These are phyloP conservation scores for Colletotrichum endophyticum DNA, from an alignment of 2,329 filamentous ascomycete genomes.

Conservation along the genomic window DNA sequence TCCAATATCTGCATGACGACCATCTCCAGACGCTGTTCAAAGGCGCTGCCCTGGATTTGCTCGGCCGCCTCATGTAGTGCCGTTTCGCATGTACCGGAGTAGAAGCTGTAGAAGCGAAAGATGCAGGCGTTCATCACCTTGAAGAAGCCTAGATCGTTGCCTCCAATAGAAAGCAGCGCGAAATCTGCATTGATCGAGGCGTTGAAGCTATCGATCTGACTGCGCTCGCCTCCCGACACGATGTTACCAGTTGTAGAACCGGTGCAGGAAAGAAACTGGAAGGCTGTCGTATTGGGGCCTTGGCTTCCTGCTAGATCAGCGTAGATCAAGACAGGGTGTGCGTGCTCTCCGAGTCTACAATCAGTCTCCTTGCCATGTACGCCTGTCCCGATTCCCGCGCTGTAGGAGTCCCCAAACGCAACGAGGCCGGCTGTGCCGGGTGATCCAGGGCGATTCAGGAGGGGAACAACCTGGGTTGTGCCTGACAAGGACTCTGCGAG, in stretches of 20 bases:
- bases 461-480: not conserved
- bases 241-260: slow-evolving; percentile 47
- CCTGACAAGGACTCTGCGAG: not conserved
- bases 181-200: slow-evolving; percentile 42
- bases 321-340: slow-evolving; percentile 46
- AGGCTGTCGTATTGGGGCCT: slow-evolving; percentile 30
- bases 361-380: slow-evolving; percentile 42
- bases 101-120: slow-evolving; percentile 54
- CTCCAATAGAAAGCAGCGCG: slow-evolving; percentile 51
- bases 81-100: slow-evolving; percentile 48
- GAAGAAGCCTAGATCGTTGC: slow-evolving; percentile 56
- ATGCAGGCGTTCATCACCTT: slow-evolving; percentile 55
- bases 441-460: not conserved
- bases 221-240: slow-evolving; percentile 36
- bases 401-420: slow-evolving; percentile 52
- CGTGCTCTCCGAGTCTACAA: slow-evolving; percentile 45
- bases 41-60: slow-evolving; percentile 36
- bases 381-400: slow-evolving; percentile 52
- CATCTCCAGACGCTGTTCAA: slow-evolving; percentile 42
- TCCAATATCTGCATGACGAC: slow-evolving; percentile 49
- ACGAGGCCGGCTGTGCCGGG: slow-evolving; percentile 32
- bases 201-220: slow-evolving; percentile 49
- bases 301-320: slow-evolving; percentile 35
- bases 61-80: slow-evolving; percentile 40
- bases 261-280: slow-evolving; percentile 53